Evolutionary conservation across 768 basidiomycete genomes (phyloP).

Genomic region (Nidularia sp.): DNA sequence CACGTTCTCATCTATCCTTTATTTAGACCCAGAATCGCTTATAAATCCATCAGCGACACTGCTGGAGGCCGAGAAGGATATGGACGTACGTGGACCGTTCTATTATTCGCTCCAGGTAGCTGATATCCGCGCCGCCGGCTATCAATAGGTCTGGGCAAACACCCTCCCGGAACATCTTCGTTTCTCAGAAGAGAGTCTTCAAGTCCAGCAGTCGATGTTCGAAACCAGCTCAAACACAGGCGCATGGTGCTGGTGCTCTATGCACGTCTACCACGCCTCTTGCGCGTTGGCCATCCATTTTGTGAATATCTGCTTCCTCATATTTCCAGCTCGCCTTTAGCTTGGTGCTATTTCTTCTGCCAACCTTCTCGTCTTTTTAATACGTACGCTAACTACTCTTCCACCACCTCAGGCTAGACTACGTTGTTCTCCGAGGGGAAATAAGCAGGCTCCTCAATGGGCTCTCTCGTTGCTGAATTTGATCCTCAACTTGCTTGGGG

Average conservation of each 20-base stretch:
- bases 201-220: constrained; percentile 70
- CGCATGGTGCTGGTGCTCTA: constrained; percentile 77
- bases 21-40: constrained; percentile 30
- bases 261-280: constrained; percentile 72
- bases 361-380: no score
- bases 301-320: constrained; percentile 36
- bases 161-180: constrained; percentile 69
- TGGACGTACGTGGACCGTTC: constrained; percentile 30
- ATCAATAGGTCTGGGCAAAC: constrained; percentile 53
- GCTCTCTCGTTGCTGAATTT: constrained; percentile 36
- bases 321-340: constrained; percentile 4
- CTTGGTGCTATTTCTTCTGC: constrained; percentile 3
- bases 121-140: neutral
- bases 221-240: constrained; percentile 76
- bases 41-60: constrained; percentile 28
- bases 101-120: neutral
- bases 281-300: constrained; percentile 59
- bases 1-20: constrained; percentile 2
- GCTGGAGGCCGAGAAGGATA: constrained; percentile 37
- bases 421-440: constrained; percentile 25
- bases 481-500: constrained; percentile 43
- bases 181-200: constrained; percentile 66
- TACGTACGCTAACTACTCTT: no score
- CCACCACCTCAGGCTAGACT: constrained; percentile 29
- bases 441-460: constrained; percentile 37